Base-by-base conservation (phyloP, 768 basidiomycete genomes). In the Daedalea quercina region DNA sequence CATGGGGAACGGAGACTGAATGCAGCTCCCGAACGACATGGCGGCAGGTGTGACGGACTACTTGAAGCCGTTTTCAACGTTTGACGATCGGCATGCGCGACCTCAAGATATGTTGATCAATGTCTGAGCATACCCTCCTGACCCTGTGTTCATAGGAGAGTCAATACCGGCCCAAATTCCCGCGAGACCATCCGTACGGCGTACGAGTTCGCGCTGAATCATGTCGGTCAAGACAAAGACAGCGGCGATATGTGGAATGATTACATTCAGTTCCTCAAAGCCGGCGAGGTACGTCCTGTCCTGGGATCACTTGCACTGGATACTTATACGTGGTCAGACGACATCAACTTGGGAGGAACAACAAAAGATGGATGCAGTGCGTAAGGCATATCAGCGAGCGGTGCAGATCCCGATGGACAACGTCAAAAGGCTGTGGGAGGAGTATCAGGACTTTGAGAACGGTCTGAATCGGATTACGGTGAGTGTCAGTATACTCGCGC, bases 361-460 rank as follows among this genome's bases (percentile, higher is more conserved):
- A 62, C 91, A 95, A 64, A 92, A 93, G 67, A 94, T 93, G 87
- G 95, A 96, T 59, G 80, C 84, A 1, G 74, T 98, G 3, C 83
- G 96, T 54, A 91, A 90, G 65, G 85, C 90, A 1, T 96, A 96
- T 70, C 91, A 94, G 63, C 84, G 91, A 47, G 95, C 92, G 2
- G 88, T 98, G 20, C 90, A 92, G 64, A 91, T 96, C 28, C 96
- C 96, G 0, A 78, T 98, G 60, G 89, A 93, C 66, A 94, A 94
- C 62, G 82, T 97, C 60, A 94, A 97, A 65, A 76, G 76, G 35
- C 75, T 99, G 19, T 99, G 96, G 96, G 83, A 87, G 60, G 93
- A 96, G 50, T 86, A 92, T 55, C 93, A 97, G 68, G 73, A 86
- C 0, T 98, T 96, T 62, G 95, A 99, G 68, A 92, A 81, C 51